Evolutionary conservation across 495 filamentous ascomycete genomes (phyloP).

Genomic region (Tuber magnatum): DNA sequence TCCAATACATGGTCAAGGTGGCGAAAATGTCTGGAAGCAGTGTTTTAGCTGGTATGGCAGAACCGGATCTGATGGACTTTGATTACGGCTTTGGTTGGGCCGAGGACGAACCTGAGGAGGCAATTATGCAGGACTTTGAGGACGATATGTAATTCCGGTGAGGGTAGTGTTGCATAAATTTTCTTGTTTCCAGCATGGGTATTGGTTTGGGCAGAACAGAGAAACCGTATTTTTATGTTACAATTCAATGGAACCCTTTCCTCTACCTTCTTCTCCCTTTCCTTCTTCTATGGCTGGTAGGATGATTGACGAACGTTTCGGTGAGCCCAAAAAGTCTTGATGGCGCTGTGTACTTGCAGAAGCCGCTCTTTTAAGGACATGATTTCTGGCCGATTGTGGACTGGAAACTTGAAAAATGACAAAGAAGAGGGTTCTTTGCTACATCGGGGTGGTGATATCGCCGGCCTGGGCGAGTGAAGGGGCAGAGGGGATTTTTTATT

Average conservation of each 20-base stretch:
- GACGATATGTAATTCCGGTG: constrained; percentile 29
- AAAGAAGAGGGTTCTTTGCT: background rate
- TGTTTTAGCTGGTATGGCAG: constrained; percentile 23
- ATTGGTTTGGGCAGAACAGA: background rate
- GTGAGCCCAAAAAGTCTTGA: background rate
- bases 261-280: constrained; percentile 10
- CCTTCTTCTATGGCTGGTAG: constrained; percentile 9
- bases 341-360: background rate
- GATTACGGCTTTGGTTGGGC: constrained; percentile 32
- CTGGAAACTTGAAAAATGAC: background rate
- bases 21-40: constrained; percentile 27
- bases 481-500: no score
- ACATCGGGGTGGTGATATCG: background rate
- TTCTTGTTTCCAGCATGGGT: background rate
- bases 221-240: background rate
- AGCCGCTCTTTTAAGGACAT: background rate
- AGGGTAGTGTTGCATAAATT: constrained; percentile 5
- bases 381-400: background rate
- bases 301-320: background rate
- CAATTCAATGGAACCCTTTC: constrained; percentile 2
- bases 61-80: constrained; percentile 38
- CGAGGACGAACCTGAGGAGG: constrained; percentile 39
- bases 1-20: constrained; percentile 31
- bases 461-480: background rate
- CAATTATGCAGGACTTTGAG: constrained; percentile 40